A percentile compares a stretch with the other conserved stretches of the same genome.
Conservation (phyloP, 208 protist species). For the Kentomonas sorsogonicus region DNA sequence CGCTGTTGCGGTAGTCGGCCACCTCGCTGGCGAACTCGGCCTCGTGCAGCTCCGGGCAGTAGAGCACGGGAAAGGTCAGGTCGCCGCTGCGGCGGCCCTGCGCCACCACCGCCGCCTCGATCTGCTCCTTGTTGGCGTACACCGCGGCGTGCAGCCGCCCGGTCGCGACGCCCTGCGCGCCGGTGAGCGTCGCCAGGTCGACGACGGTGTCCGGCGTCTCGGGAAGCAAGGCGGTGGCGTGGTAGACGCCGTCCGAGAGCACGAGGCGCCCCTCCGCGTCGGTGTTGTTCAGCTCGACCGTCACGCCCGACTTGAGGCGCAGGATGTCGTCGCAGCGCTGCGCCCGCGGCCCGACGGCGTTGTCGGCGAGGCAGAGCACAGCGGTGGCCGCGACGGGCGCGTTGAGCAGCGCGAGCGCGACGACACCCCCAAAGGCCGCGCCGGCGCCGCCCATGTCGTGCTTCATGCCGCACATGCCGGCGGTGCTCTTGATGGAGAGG, state of each 20-base stretch:
- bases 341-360: constrained; percentile 70
- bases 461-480: constrained; percentile 88
- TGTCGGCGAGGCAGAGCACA: constrained; percentile 86
- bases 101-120: constrained; percentile 44
- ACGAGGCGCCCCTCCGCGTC: constrained; percentile 92
- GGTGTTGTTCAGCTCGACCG: constrained; percentile 91
- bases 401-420: constrained; percentile 41
- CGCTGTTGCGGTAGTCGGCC: constrained; percentile 75
- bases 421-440: constrained; percentile 74
- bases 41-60: constrained; percentile 84
- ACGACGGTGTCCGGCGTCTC: constrained; percentile 80
- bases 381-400: constrained; percentile 37
- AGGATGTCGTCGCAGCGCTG: constrained; percentile 89
- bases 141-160: constrained; percentile 76
- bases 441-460: constrained; percentile 90
- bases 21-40: constrained; percentile 59
- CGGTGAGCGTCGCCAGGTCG: constrained; percentile 91
- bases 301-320: constrained; percentile 79
- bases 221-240: constrained; percentile 68
- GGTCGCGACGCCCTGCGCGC: constrained; percentile 83
- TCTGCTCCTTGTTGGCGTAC: constrained; percentile 67
- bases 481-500: constrained; percentile 71
- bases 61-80: constrained; percentile 81
- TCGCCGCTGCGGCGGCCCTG: constrained; percentile 62
- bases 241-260: constrained; percentile 85